These are phyloP conservation scores for Claviceps pazoutovae DNA, from an alignment of 2,329 filamentous ascomycete species.

Conservation along the genomic window DNA sequence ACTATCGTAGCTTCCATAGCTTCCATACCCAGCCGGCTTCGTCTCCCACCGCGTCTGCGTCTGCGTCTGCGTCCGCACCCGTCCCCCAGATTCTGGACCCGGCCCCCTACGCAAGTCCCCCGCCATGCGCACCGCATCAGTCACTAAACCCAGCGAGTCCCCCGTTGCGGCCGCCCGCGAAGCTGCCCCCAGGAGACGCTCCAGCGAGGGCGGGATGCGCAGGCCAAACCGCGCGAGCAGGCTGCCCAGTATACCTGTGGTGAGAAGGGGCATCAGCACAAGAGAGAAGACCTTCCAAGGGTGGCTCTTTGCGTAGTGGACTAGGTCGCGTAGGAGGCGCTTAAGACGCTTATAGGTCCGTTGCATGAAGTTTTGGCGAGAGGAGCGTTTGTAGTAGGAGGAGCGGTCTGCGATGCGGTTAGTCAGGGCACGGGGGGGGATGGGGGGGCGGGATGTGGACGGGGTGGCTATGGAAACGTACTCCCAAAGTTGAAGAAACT, in stretches of 20 bases:
- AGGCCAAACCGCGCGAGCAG: conserved; percentile 70
- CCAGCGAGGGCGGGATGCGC: conserved; percentile 51
- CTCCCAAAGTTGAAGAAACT: conserved; percentile 31
- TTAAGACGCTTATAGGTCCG: conserved; percentile 63
- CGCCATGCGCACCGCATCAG: conserved; percentile 42
- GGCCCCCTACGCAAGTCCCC: conserved; percentile 13
- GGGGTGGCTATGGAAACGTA: neutral
- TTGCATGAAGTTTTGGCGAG: conserved; percentile 64
- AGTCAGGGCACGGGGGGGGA: neutral
- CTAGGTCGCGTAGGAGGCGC: conserved; percentile 65
- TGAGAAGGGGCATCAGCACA: conserved; percentile 76
- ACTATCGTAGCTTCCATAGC: conserved; percentile 13
- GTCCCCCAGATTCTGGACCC: too few species aligned
- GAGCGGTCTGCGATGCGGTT: conserved; percentile 28
- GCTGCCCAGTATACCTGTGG: conserved; percentile 66
- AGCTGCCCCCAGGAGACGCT: conserved; percentile 43
- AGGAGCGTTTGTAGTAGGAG: conserved; percentile 66
- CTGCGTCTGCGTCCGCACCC: too few species aligned
- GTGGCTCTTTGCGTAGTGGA: conserved; percentile 68
- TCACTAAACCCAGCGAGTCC: conserved; percentile 34
- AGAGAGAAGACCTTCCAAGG: conserved; percentile 79
- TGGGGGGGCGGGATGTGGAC: too few species aligned
- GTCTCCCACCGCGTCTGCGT: too few species aligned
- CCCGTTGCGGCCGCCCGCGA: conserved; percentile 34
- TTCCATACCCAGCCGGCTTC: neutral